phyloP scores from a whole-genome alignment of 129 eudicot genomes.

The Chrysanthemum makinoi region DNA sequence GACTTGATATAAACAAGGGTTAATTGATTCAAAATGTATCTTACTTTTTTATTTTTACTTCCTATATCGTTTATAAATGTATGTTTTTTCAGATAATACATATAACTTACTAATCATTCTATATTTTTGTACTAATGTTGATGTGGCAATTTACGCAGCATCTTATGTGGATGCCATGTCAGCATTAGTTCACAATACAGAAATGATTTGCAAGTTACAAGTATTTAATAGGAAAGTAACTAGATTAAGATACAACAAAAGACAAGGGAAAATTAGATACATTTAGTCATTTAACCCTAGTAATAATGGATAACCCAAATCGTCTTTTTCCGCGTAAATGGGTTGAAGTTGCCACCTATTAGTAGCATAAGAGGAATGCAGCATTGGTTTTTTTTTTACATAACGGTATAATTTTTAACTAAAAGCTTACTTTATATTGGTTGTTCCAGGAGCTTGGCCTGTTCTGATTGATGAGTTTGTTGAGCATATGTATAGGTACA shows the following conservation, averaged over 20 bases:
- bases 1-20: background rate
- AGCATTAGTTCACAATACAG: no score
- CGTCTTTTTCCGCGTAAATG: background rate
- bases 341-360: background rate
- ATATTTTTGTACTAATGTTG: no score
- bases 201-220: no score
- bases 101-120: no score
- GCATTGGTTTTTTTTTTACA: background rate
- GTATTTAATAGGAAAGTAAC: no score
- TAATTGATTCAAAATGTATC: no score
- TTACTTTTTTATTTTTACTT: no score
- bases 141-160: no score
- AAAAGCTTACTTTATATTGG: background rate
- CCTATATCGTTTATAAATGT: no score
- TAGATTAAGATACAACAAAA: no score
- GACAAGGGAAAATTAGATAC: background rate
- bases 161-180: no score
- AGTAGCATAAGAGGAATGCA: background rate
- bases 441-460: slow-evolving; percentile 91
- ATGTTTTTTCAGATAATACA: no score
- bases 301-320: background rate
- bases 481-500: slow-evolving; percentile 95
- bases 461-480: slow-evolving; percentile 90
- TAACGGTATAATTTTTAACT: background rate
- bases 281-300: background rate